phyloP scores from a whole-genome alignment of 2,329 filamentous ascomycete species.

The Cladosporium sp. region DNA sequence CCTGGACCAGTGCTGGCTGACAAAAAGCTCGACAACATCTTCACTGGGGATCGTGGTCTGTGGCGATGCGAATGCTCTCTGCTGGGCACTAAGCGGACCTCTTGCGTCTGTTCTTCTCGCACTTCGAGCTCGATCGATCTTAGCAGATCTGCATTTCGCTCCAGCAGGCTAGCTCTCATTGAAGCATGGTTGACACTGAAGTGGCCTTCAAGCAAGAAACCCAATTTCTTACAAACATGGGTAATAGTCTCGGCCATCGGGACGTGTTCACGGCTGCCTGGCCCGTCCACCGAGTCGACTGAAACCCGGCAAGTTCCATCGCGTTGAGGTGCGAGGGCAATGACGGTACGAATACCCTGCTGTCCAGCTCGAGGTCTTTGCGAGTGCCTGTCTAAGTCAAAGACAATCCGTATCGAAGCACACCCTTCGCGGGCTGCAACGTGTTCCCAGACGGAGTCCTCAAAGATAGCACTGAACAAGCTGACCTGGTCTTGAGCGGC shows the following conservation, averaged over 20 bases:
- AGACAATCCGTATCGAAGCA: constrained; percentile 57
- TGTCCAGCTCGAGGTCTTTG: constrained; percentile 42
- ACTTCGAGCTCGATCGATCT: constrained; percentile 57
- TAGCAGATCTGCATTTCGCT: constrained; percentile 75
- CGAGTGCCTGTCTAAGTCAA: constrained; percentile 55
- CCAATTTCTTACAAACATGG: constrained; percentile 31
- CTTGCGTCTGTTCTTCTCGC: constrained; percentile 44
- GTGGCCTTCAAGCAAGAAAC: constrained; percentile 49
- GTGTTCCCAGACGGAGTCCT: constrained; percentile 64
- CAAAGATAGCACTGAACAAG: constrained; percentile 67
- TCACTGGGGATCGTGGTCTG: constrained; percentile 80
- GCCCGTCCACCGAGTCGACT: constrained; percentile 66
- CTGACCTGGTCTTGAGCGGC: constrained; percentile 58
- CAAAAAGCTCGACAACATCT: constrained; percentile 76
- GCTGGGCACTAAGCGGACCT: constrained; percentile 27
- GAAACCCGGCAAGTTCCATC: constrained; percentile 60
- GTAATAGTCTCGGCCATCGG: constrained; percentile 67
- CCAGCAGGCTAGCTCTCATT: constrained; percentile 68
- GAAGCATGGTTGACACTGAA: constrained; percentile 66
- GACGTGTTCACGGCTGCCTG: constrained; percentile 71
- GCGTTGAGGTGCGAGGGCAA: constrained; percentile 58
- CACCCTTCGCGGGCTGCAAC: constrained; percentile 66
- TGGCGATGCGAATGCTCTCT: constrained; percentile 16
- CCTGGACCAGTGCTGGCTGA: constrained; percentile 59
- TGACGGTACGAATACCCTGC: constrained; percentile 67